phyloP scores from a whole-genome alignment of 495 filamentous ascomycete genomes.

The Annulohypoxylon maeteangense region DNA sequence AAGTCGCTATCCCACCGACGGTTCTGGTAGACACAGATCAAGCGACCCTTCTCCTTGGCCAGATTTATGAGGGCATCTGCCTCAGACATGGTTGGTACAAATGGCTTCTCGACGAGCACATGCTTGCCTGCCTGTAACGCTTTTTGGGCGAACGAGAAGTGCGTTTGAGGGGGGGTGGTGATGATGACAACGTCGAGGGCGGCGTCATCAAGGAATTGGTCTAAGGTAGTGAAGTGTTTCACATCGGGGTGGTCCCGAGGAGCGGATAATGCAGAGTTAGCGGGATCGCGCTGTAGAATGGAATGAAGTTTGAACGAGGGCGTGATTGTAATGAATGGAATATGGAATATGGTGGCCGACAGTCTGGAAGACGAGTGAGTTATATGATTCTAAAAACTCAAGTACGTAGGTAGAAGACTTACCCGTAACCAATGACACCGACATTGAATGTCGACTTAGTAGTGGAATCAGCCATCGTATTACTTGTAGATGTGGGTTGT shows the following conservation, averaged over 20 bases:
- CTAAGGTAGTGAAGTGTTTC: slow-evolving; percentile 69
- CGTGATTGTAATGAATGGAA: slow-evolving; percentile 79
- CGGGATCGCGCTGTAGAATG: slow-evolving; percentile 75
- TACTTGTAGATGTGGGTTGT: background rate
- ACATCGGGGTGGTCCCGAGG: slow-evolving; percentile 75
- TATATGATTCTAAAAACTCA: background rate
- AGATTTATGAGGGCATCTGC: slow-evolving; percentile 74
- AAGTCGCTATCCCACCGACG: slow-evolving; percentile 89
- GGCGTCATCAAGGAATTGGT: slow-evolving; percentile 72
- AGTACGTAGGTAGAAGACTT: slow-evolving; percentile 34
- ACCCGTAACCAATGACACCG: slow-evolving; percentile 66
- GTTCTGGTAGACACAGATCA: slow-evolving; percentile 89
- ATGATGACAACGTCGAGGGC: slow-evolving; percentile 77
- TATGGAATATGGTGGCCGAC: slow-evolving; percentile 90
- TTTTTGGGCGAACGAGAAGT: slow-evolving; percentile 71
- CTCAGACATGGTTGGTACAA: slow-evolving; percentile 77
- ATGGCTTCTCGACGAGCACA: slow-evolving; percentile 91
- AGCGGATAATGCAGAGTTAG: slow-evolving; percentile 62
- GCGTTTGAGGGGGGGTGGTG: slow-evolving; percentile 79
- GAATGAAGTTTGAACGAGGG: slow-evolving; percentile 75
- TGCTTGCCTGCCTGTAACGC: slow-evolving; percentile 82
- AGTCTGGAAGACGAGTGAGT: slow-evolving; percentile 58
- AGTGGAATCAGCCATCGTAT: slow-evolving; percentile 33
- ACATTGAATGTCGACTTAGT: slow-evolving; percentile 58
- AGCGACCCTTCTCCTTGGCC: slow-evolving; percentile 67